These are phyloP conservation scores for Kluyveromyces lactis DNA, from an alignment of 805 yeast genomes.

Conservation along the genomic window DNA sequence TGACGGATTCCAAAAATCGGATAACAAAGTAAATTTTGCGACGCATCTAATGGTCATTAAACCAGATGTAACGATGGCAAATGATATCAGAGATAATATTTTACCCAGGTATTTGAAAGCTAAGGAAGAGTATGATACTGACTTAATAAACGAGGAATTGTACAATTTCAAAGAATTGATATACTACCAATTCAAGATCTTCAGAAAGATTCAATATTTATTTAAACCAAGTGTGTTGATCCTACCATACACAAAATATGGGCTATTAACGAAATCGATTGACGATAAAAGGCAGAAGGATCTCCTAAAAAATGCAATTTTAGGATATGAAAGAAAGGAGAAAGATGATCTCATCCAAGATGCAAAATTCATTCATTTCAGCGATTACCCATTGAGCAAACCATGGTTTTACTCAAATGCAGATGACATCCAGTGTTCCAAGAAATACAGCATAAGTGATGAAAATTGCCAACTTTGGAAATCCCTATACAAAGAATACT, in stretches of 20 bases:
- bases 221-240: constrained; percentile 23
- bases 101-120: constrained; percentile 7
- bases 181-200: constrained; percentile 21
- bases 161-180: constrained; percentile 16
- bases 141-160: constrained; percentile 9
- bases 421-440: constrained; percentile 17
- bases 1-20: constrained; percentile 17
- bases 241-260: constrained; percentile 27
- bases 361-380: constrained; percentile 48
- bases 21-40: constrained; percentile 17
- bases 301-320: constrained; percentile 19
- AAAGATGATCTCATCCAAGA: constrained; percentile 37
- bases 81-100: constrained; percentile 9
- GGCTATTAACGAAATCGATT: constrained; percentile 24
- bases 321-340: constrained; percentile 19
- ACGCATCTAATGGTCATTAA: constrained; percentile 47
- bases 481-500: constrained; percentile 13
- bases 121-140: constrained; percentile 8
- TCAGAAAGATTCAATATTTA: constrained; percentile 18
- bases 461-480: constrained; percentile 23
- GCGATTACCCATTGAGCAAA: constrained; percentile 59
- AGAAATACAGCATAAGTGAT: constrained; percentile 5
- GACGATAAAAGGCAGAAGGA: constrained; percentile 17
- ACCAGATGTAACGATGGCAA: constrained; percentile 30
- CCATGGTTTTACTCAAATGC: constrained; percentile 43